A percentile compares a stretch with the other conserved stretches of the same genome.
These are phyloP conservation scores for Cystofilobasidium macerans DNA, from an alignment of 768 basidiomycete species.

Conservation along the genomic window DNA sequence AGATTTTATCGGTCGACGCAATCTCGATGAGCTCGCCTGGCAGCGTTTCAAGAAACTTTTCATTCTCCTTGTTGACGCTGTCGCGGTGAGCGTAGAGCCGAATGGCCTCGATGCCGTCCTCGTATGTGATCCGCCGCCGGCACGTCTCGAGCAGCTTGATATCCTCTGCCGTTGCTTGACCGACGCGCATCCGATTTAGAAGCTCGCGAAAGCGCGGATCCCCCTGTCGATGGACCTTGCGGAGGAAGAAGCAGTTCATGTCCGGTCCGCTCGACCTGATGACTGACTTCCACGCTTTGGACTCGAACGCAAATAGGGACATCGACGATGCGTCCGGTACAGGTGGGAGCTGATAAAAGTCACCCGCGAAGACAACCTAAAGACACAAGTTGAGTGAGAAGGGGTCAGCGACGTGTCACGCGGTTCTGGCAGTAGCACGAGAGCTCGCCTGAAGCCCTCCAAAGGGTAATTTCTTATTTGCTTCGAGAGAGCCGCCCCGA, in stretches of 20 bases:
- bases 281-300: conserved; percentile 57
- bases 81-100: not conserved
- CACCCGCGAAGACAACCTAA: conserved; percentile 83
- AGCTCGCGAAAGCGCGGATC: conserved; percentile 7
- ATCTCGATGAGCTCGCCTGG: not conserved
- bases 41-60: not conserved
- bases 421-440: too few relatives aligned
- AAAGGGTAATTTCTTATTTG: conserved; percentile 53
- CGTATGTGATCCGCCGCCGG: not conserved
- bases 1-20: not conserved
- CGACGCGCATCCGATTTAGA: conserved; percentile 18
- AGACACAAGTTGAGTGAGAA: not conserved
- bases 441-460: conserved; percentile 76
- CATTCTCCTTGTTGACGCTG: not conserved
- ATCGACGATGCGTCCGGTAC: conserved; percentile 47
- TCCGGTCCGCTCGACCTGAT: conserved; percentile 54
- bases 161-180: not conserved
- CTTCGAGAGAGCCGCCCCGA: conserved; percentile 36
- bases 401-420: too few relatives aligned
- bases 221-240: conserved; percentile 14
- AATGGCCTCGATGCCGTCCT: not conserved
- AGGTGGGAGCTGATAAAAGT: conserved; percentile 96
- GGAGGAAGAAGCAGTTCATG: conserved; percentile 11
- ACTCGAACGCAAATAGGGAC: conserved; percentile 86
- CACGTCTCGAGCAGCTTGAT: not conserved